phyloP scores from a whole-genome alignment of 352 stramenopile genomes.

The Phytophthora meadii region DNA sequence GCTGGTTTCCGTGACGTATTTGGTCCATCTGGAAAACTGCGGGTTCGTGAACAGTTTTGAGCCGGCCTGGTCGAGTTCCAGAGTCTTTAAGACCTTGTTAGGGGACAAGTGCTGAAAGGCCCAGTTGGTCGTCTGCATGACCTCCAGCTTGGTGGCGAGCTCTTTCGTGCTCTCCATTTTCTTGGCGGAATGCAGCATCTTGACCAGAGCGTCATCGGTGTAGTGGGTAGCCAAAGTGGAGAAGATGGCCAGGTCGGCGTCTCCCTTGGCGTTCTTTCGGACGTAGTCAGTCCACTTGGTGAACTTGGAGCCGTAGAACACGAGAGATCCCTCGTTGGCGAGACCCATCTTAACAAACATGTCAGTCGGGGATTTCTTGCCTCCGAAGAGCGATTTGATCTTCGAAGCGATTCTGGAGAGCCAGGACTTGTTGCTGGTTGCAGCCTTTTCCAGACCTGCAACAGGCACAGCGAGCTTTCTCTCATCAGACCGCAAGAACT shows the following conservation, averaged over 20 bases:
- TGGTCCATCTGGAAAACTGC: constrained; percentile 4
- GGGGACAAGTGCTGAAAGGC: not conserved
- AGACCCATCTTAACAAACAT: constrained; percentile 6
- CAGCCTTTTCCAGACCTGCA: not conserved
- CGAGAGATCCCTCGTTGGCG: not conserved
- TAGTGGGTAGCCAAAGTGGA: constrained; percentile 1
- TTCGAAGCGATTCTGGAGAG: not conserved
- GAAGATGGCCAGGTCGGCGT: not conserved
- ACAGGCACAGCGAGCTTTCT: not conserved
- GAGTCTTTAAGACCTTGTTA: constrained; percentile 1
- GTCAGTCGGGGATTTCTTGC: constrained; percentile 10
- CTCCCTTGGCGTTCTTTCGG: not conserved
- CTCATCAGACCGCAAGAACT: constrained; percentile 9
- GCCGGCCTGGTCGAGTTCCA: constrained; percentile 1
- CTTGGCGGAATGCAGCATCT: constrained; percentile 1
- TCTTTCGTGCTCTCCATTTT: not conserved
- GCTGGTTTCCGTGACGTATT: constrained; percentile 1
- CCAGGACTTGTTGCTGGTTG: not conserved
- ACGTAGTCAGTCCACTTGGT: constrained; percentile 1
- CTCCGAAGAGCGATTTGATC: not conserved
- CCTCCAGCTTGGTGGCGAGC: constrained; percentile 2
- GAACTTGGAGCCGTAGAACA: constrained; percentile 8
- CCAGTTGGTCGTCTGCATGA: constrained; percentile 3
- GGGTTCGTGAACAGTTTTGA: constrained; percentile 1
- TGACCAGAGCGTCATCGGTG: not conserved